Conservation (phyloP, 2,329 filamentous ascomycete species). For the Aspergillus thermomutatus region DNA sequence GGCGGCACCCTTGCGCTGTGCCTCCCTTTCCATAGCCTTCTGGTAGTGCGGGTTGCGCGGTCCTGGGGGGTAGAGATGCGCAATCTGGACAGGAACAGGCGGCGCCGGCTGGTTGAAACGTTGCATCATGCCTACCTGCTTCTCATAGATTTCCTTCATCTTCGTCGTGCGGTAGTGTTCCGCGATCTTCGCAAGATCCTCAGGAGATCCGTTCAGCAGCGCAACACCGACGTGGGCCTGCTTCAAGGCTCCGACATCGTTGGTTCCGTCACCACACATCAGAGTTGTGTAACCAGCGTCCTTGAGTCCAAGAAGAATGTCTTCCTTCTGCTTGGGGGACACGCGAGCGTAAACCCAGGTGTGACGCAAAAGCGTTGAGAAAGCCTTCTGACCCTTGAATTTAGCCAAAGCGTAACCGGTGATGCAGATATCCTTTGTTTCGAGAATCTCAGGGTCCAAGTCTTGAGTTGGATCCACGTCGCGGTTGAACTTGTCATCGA, state of each 20-base stretch:
- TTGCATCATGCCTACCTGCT: constrained; percentile 86
- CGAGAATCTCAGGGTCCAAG: constrained; percentile 75
- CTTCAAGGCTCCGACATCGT: constrained; percentile 95
- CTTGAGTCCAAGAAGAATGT: constrained; percentile 93
- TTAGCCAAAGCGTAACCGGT: constrained; percentile 91
- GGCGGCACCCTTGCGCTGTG: constrained; percentile 70
- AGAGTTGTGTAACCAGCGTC: constrained; percentile 96
- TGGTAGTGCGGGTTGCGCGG: constrained; percentile 90
- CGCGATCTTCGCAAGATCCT: constrained; percentile 86
- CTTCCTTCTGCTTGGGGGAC: constrained; percentile 97
- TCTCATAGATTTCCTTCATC: constrained; percentile 99
- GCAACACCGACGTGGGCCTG: constrained; percentile 97
- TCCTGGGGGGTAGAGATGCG: constrained; percentile 89
- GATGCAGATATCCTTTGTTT: constrained; percentile 86
- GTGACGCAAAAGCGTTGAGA: constrained; percentile 75
- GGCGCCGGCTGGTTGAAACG: constrained; percentile 91
- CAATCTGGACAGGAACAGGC: constrained; percentile 88
- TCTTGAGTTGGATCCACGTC: constrained; percentile 78
- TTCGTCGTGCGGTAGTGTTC: constrained; percentile 92
- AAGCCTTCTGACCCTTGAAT: constrained; percentile 76
- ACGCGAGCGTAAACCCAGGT: constrained; percentile 98
- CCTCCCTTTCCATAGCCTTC: constrained; percentile 85
- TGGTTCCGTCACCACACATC: constrained; percentile 98
- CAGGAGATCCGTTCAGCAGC: constrained; percentile 86
- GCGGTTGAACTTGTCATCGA: constrained; percentile 85